These are phyloP conservation scores for Cyberlindnera mrakii DNA, from an alignment of 805 yeast species.

Conservation along the genomic window DNA sequence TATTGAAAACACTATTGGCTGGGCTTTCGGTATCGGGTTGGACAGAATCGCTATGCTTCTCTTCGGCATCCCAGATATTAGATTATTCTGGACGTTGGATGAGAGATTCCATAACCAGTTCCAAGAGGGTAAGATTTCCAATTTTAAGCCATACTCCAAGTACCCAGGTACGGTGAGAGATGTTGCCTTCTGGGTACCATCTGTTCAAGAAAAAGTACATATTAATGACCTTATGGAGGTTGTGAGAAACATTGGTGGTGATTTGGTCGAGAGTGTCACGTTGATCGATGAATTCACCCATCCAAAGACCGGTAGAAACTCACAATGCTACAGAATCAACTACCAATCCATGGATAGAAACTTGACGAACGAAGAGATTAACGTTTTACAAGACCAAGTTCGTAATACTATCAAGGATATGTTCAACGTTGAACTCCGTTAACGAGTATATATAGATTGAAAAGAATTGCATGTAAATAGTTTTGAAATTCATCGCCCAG, in stretches of 20 bases:
- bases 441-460: slow-evolving; percentile 2
- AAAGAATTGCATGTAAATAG: not conserved
- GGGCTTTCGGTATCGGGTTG: slow-evolving; percentile 97
- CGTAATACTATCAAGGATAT: slow-evolving; percentile 46
- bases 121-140: slow-evolving; percentile 51
- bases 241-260: slow-evolving; percentile 79
- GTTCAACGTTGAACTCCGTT: slow-evolving; percentile 55
- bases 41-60: slow-evolving; percentile 94
- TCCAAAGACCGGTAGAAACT: slow-evolving; percentile 69
- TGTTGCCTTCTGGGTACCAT: slow-evolving; percentile 85
- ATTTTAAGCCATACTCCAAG: slow-evolving; percentile 84
- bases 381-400: slow-evolving; percentile 61
- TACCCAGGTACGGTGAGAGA: slow-evolving; percentile 86
- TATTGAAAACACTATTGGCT: slow-evolving; percentile 62
- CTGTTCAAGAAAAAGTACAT: slow-evolving; percentile 38
- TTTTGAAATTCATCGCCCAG: slow-evolving; percentile 1
- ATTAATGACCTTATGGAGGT: slow-evolving; percentile 92
- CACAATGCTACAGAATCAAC: slow-evolving; percentile 84
- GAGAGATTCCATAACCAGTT: slow-evolving; percentile 75
- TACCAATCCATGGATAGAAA: slow-evolving; percentile 96
- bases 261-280: slow-evolving; percentile 79
- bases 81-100: slow-evolving; percentile 87
- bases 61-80: slow-evolving; percentile 92
- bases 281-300: slow-evolving; percentile 78
- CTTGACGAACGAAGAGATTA: slow-evolving; percentile 79